Evolutionary conservation across 139 green algal species (phyloP).

Genomic region (Volvox africanus): DNA sequence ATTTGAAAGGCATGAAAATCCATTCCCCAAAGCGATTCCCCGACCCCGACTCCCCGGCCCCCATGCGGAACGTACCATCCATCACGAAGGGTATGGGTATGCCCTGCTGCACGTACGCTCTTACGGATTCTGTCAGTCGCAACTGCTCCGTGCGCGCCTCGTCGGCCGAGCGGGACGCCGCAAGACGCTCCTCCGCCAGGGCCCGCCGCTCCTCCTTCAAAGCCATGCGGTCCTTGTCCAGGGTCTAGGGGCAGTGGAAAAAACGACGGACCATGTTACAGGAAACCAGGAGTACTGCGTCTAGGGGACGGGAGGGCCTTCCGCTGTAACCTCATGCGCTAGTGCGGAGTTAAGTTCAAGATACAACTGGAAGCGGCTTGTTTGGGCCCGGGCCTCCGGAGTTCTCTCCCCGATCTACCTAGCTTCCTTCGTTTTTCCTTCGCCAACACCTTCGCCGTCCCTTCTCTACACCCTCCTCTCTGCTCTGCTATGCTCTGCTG

Average conservation of each 20-base stretch:
- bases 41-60: no score
- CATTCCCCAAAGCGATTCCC: no score
- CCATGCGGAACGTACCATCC: slow-evolving; percentile 19
- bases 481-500: no score
- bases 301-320: no score
- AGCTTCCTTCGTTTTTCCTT: neutral
- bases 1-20: no score
- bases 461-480: no score
- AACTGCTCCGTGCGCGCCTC: slow-evolving; percentile 36
- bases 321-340: no score
- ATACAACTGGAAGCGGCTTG: no score
- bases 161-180: slow-evolving; percentile 46
- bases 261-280: neutral
- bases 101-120: slow-evolving; percentile 52
- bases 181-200: slow-evolving; percentile 52
- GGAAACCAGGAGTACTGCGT: no score
- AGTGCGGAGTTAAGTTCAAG: no score
- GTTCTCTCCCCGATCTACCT: neutral
- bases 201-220: slow-evolving; percentile 56
- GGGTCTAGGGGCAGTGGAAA: slow-evolving; percentile 1
- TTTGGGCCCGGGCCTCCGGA: no score
- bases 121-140: slow-evolving; percentile 55
- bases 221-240: slow-evolving; percentile 57
- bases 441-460: neutral
- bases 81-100: slow-evolving; percentile 62